Conservation (phyloP, 164 flowering plant species). For the Nymphaea thermarum region DNA sequence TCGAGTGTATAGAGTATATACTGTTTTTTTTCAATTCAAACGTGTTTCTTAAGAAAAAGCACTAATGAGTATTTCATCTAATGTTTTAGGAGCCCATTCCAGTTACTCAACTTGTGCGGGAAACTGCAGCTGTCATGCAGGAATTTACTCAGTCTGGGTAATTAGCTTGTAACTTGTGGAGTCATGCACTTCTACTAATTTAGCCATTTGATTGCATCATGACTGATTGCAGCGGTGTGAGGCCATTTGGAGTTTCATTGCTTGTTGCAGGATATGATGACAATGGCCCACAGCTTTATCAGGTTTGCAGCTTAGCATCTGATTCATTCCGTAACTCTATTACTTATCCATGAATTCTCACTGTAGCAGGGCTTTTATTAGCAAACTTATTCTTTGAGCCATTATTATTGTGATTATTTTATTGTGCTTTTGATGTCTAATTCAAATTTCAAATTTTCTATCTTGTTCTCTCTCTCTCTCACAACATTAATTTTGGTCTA, state of each 20-base stretch:
- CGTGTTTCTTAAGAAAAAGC: neutral
- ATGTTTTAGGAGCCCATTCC: conserved; percentile 70
- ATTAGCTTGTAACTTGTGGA: neutral
- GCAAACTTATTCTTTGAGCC: no score
- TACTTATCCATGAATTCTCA: no score
- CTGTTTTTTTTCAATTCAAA: neutral
- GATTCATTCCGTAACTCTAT: neutral
- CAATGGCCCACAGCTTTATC: conserved; percentile 92
- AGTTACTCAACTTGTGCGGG: conserved; percentile 91
- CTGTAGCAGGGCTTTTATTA: no score
- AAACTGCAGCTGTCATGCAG: conserved; percentile 98
- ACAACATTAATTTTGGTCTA: no score
- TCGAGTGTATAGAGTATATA: no score
- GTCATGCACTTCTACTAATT: neutral
- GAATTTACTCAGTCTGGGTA: conserved; percentile 99
- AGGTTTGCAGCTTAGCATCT: conserved; percentile 30
- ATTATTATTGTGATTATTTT: no score
- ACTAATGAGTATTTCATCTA: neutral
- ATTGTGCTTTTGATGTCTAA: no score
- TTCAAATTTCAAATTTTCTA: no score
- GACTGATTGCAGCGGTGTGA: conserved; percentile 60
- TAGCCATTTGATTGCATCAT: neutral
- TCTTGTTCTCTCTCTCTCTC: no score
- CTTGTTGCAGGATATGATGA: conserved; percentile 97
- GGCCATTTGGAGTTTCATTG: conserved; percentile 98